A percentile compares a stretch with the other conserved stretches of the same genome.
These are phyloP conservation scores for Ambispora gerdemannii DNA, from an alignment of 192 early-diverging fungal genomes.

Conservation along the genomic window DNA sequence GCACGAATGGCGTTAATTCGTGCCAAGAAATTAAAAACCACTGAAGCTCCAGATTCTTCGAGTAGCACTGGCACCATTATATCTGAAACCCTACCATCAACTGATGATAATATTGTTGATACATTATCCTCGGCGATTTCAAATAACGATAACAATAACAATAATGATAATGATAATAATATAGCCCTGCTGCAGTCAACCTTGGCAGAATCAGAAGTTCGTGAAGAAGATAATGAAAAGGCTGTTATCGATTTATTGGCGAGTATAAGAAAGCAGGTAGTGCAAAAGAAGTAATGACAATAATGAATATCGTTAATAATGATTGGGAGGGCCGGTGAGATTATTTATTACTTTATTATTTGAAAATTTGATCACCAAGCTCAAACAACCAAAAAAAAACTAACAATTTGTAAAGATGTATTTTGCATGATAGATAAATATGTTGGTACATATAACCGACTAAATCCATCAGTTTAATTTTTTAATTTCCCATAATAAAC, in stretches of 20 bases:
- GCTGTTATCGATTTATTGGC: conserved; percentile 20
- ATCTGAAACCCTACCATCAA: neutral
- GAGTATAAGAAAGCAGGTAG: conserved; percentile 13
- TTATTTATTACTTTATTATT: neutral
- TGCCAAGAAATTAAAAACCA: conserved; percentile 8
- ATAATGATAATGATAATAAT: too few relatives aligned
- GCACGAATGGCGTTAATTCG: conserved; percentile 41
- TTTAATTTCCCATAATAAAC: neutral
- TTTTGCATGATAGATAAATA: conserved; percentile 10
- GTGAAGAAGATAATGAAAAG: neutral
- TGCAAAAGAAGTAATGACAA: neutral
- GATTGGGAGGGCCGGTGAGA: neutral
- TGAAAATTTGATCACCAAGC: neutral
- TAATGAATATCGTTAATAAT: neutral
- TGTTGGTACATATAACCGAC: too few relatives aligned
- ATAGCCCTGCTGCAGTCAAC: too few relatives aligned
- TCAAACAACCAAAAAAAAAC: neutral
- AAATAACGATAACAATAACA: neutral
- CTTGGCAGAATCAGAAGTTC: too few relatives aligned
- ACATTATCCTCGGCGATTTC: too few relatives aligned
- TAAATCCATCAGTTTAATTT: neutral
- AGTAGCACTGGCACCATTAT: neutral
- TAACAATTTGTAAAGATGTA: neutral
- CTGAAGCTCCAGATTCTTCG: neutral
- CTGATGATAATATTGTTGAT: too few relatives aligned